phyloP scores from a whole-genome alignment of 208 protist species.

The Acanthamoeba sp. region DNA sequence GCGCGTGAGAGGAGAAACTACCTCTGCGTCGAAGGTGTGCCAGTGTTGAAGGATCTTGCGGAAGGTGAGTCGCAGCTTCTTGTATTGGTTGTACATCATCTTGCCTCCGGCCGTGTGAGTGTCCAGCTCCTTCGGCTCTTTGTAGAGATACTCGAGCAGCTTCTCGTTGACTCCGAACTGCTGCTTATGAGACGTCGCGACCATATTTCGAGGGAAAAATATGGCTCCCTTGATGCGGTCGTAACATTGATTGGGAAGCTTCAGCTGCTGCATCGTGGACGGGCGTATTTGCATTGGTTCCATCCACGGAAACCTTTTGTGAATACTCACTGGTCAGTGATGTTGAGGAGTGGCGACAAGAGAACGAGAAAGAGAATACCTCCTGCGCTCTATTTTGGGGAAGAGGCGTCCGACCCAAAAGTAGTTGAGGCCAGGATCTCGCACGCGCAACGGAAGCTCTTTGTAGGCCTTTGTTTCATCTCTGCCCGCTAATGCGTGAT shows the following conservation, averaged over 20 bases:
- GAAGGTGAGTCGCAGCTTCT: not conserved
- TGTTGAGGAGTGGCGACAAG: not conserved
- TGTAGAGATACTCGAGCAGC: slow-evolving; percentile 42
- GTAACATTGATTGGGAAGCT: slow-evolving; percentile 31
- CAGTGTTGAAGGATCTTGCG: not conserved
- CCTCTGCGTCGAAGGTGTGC: slow-evolving; percentile 32
- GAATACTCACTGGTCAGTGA: too few relatives aligned
- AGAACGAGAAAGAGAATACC: not conserved
- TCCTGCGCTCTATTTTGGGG: slow-evolving; percentile 27
- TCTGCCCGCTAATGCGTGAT: not conserved
- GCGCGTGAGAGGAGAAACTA: not conserved
- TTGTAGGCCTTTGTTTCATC: not conserved
- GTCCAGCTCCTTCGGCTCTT: not conserved
- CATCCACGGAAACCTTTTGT: slow-evolving; percentile 37
- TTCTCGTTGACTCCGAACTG: slow-evolving; percentile 49
- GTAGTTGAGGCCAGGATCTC: slow-evolving; percentile 28
- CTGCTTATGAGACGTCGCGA: slow-evolving; percentile 55
- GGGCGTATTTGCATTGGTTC: too few relatives aligned
- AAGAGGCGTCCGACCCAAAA: slow-evolving; percentile 54
- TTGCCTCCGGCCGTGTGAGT: not conserved
- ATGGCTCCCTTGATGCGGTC: slow-evolving; percentile 50
- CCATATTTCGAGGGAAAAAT: slow-evolving; percentile 14
- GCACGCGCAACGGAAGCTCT: not conserved
- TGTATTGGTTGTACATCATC: not conserved
- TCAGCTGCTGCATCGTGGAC: not conserved